These are phyloP conservation scores for Naganishia sp. DNA, from an alignment of 1,284 basidiomycete genomes.

Conservation along the genomic window DNA sequence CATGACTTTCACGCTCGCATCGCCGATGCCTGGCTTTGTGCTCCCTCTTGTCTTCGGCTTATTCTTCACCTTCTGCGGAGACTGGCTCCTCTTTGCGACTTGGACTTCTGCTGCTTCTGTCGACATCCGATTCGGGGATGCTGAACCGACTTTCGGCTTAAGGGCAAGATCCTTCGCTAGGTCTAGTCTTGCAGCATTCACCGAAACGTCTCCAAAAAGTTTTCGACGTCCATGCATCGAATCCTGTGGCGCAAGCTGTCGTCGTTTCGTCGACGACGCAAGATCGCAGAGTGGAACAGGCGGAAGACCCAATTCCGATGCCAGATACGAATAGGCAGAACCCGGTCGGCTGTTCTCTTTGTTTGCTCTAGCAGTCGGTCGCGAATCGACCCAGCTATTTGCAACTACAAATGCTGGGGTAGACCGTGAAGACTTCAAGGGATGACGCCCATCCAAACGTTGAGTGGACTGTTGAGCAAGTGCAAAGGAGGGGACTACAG, in stretches of 20 bases:
- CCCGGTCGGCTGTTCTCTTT: conserved; percentile 7
- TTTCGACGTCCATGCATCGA: not conserved
- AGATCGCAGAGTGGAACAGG: conserved; percentile 2
- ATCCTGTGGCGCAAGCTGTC: not conserved
- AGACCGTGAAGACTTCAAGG: conserved; percentile 23
- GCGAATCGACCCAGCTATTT: conserved; percentile 19
- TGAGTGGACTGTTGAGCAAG: conserved; percentile 18
- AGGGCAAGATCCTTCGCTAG: no score
- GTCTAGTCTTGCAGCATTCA: not conserved
- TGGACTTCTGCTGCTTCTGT: not conserved
- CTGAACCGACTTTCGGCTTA: no score
- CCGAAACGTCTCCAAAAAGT: not conserved
- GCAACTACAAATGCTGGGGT: conserved; percentile 12
- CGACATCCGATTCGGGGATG: no score
- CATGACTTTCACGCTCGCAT: conserved; percentile 19
- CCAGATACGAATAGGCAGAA: conserved; percentile 20
- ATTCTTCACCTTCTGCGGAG: conserved; percentile 3
- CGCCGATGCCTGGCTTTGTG: conserved; percentile 1
- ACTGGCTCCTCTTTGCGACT: not conserved
- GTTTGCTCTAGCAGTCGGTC: conserved; percentile 4
- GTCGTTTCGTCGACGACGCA: not conserved
- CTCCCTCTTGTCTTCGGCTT: conserved; percentile 10
- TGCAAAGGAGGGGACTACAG: conserved; percentile 1
- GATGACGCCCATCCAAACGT: not conserved
- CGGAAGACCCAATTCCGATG: conserved; percentile 3